Conservation (phyloP, 495 filamentous ascomycete genomes). For the Xylaria telfairii region DNA sequence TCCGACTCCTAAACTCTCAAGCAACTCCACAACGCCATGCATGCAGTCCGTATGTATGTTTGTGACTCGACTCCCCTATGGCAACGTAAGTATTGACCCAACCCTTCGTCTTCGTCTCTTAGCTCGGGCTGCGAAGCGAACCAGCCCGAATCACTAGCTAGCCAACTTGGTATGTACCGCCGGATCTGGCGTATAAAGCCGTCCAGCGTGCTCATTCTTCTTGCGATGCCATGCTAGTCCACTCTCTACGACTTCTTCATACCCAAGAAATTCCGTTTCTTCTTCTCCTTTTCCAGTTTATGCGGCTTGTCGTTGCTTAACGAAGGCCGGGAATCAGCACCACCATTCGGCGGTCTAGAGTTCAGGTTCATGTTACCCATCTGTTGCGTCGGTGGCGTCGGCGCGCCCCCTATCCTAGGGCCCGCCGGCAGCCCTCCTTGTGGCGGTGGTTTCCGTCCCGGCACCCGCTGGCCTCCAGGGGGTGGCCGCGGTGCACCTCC, state of each 20-base stretch:
- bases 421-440: constrained; percentile 36
- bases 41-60: constrained; percentile 10
- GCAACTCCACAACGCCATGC: constrained; percentile 12
- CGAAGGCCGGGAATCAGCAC: constrained; percentile 39
- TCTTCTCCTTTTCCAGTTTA: constrained; percentile 69
- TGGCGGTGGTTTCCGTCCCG: constrained; percentile 35
- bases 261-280: constrained; percentile 80
- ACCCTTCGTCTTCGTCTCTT: not conserved
- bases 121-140: no score
- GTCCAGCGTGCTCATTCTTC: not conserved
- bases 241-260: constrained; percentile 57
- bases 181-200: not conserved
- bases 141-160: not conserved
- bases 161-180: not conserved
- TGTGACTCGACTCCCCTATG: not conserved
- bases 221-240: not conserved
- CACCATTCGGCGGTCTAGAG: constrained; percentile 36
- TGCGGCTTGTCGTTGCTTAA: constrained; percentile 50
- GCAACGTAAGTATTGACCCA: not conserved
- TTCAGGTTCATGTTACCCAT: constrained; percentile 66
- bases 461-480: constrained; percentile 43
- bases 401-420: constrained; percentile 32
- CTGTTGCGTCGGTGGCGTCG: constrained; percentile 60
- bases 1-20: constrained; percentile 2
- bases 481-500: constrained; percentile 26